These are phyloP conservation scores for Rhizopogon vinicolor DNA, from an alignment of 768 basidiomycete genomes.

Conservation along the genomic window DNA sequence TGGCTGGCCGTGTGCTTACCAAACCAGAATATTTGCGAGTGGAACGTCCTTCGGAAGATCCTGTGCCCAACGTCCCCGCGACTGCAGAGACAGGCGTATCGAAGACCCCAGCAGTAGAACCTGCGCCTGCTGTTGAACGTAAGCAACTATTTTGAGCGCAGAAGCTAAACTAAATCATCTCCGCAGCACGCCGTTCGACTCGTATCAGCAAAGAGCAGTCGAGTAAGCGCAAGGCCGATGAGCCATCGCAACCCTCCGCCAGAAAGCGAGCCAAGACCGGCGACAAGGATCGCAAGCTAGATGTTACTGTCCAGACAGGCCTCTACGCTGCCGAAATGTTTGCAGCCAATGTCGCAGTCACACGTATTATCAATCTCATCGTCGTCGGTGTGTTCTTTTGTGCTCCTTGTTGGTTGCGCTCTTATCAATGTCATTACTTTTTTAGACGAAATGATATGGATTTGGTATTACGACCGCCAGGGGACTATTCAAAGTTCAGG, in stretches of 20 bases:
- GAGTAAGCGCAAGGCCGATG: no score
- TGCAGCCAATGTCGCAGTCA: neutral
- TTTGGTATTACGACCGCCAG: constrained; percentile 1
- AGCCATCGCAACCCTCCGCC: no score
- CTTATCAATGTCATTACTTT: neutral
- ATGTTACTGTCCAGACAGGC: no score
- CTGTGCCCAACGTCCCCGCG: neutral
- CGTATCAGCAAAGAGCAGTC: no score
- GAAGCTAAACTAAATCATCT: no score
- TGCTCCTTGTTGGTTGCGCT: neutral
- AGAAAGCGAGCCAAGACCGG: no score
- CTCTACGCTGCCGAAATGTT: constrained; percentile 1
- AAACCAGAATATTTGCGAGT: neutral
- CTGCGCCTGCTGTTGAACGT: no score
- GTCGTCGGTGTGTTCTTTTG: neutral
- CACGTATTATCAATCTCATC: neutral
- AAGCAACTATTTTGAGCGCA: no score
- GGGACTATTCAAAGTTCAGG: neutral
- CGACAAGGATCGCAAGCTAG: no score
- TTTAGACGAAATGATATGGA: neutral
- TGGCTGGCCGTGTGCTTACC: neutral
- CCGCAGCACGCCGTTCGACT: no score
- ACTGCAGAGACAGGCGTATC: neutral
- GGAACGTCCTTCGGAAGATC: neutral
- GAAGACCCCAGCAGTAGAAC: no score